Conservation (phyloP, 2,329 filamentous ascomycete genomes). For the Xylariaceae sp. region DNA sequence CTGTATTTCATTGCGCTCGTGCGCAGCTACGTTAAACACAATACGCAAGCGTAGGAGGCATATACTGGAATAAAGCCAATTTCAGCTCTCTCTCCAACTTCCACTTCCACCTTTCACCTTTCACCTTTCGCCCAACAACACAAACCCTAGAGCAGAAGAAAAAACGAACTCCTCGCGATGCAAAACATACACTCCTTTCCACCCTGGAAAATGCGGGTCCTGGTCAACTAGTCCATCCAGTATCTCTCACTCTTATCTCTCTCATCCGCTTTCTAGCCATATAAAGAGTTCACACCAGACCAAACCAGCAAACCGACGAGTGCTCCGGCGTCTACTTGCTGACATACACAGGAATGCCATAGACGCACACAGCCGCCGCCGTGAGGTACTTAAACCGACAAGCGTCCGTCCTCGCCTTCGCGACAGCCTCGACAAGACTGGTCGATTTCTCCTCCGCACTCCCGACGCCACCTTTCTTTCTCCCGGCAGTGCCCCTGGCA, state of each 20-base stretch:
- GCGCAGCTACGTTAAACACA: too few species aligned
- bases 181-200: neutral
- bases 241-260: neutral
- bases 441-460: constrained; percentile 45
- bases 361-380: constrained; percentile 90
- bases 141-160: too few species aligned
- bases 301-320: neutral
- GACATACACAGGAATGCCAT: constrained; percentile 92
- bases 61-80: too few species aligned
- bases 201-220: neutral
- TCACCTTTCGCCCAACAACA: too few species aligned
- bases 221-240: neutral
- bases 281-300: too few species aligned
- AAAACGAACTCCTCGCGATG: constrained; percentile 9
- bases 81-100: too few species aligned
- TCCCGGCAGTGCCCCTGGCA: neutral
- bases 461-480: constrained; percentile 26
- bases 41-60: too few species aligned
- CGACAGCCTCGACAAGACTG: constrained; percentile 82
- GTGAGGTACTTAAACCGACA: constrained; percentile 92
- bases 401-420: constrained; percentile 71
- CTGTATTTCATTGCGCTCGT: too few species aligned
- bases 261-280: neutral
- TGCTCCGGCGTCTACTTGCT: constrained; percentile 38
- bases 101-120: neutral